Conservation (phyloP, 306 rosid genomes). For the Neltuma alba region DNA sequence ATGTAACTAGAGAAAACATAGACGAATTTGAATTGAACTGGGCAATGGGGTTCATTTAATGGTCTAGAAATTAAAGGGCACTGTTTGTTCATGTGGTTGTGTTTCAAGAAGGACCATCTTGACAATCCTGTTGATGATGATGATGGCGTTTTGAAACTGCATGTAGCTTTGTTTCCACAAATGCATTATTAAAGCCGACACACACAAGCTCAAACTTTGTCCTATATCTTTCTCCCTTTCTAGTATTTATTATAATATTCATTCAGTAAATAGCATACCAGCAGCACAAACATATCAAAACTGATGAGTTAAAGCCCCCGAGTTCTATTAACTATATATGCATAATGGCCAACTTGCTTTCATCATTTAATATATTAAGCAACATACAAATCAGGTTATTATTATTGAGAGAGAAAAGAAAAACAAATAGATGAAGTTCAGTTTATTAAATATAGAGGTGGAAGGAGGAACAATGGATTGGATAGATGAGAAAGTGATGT, state of each 20-base stretch:
- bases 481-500: neutral
- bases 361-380: too few relatives aligned
- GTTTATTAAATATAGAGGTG: too few relatives aligned
- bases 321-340: too few relatives aligned
- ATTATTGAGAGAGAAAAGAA: too few relatives aligned
- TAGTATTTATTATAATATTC: too few relatives aligned
- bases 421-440: too few relatives aligned
- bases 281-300: too few relatives aligned
- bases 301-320: neutral
- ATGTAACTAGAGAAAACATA: neutral
- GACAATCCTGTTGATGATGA: neutral
- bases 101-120: neutral
- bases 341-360: too few relatives aligned
- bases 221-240: neutral
- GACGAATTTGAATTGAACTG: slow-evolving; percentile 1
- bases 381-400: too few relatives aligned
- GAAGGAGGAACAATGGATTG: neutral
- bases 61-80: neutral
- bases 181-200: neutral
- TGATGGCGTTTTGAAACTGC: neutral
- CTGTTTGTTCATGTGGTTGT: neutral
- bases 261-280: too few relatives aligned
- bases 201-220: neutral
- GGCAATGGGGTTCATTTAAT: too few relatives aligned
- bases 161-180: neutral